Conservation (phyloP, 148 eudicot species). For the Rhododendron griersonianum region DNA sequence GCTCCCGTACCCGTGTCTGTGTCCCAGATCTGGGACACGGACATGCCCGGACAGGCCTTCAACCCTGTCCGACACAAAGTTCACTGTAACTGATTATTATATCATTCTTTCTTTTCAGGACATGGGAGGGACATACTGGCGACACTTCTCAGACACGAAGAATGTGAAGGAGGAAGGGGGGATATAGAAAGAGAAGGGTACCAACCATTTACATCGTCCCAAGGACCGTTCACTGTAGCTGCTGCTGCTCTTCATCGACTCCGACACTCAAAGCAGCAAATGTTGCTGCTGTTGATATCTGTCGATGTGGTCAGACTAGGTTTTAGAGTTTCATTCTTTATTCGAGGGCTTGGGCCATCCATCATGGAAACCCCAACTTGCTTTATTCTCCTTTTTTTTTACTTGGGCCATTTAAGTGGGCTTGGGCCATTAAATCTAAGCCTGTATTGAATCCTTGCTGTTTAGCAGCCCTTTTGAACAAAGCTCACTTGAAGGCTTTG, state of each 20-base stretch:
- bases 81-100: background rate
- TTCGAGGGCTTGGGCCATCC: background rate
- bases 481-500: background rate
- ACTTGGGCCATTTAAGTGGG: background rate
- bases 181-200: background rate
- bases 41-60: background rate
- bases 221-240: background rate
- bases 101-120: background rate
- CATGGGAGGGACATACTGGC: background rate
- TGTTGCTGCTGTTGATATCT: background rate
- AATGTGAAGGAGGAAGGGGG: background rate
- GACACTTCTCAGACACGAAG: background rate
- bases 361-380: background rate
- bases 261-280: background rate
- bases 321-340: background rate
- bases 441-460: background rate
- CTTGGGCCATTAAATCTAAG: background rate
- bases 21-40: background rate
- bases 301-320: background rate
- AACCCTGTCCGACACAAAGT: background rate
- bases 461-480: background rate
- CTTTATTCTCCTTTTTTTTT: background rate
- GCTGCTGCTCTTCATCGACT: background rate
- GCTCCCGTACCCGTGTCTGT: background rate
- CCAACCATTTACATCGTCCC: background rate